Percentiles rank a stretch among this genome's conserved stretches.
Evolutionary conservation across 257 asterid species (phyloP).

Genomic region (Rhazya stricta): DNA sequence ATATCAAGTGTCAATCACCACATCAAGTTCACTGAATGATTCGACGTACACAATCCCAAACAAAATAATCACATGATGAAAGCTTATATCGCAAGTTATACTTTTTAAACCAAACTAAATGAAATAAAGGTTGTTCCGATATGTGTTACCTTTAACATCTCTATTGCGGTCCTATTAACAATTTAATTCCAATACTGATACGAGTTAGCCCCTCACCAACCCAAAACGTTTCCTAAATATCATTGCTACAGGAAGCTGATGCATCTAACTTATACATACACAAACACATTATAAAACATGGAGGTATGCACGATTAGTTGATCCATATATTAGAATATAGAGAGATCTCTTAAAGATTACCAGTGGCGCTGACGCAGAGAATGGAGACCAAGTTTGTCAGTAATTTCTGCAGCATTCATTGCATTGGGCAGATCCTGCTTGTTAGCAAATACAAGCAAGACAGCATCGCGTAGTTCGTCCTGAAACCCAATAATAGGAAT

Average conservation of each 20-base stretch:
- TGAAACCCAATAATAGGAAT: constrained; percentile 13
- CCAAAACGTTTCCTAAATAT: background rate
- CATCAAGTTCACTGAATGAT: background rate
- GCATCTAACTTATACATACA: background rate
- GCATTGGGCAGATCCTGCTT: constrained; percentile 47
- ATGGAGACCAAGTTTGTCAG: constrained; percentile 43
- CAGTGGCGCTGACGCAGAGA: constrained; percentile 44
- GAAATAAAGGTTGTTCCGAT: too few relatives aligned
- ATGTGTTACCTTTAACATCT: too few relatives aligned
- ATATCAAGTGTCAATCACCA: background rate
- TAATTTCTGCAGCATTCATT: constrained; percentile 43
- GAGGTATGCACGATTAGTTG: too few relatives aligned
- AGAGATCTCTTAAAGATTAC: constrained; percentile 18
- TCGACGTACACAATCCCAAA: background rate
- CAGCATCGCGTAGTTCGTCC: constrained; percentile 45
- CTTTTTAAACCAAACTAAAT: background rate
- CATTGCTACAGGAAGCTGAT: background rate
- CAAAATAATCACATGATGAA: background rate
- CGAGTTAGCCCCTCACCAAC: background rate
- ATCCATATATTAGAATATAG: background rate
- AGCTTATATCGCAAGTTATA: background rate
- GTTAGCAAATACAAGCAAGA: constrained; percentile 40
- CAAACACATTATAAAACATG: background rate
- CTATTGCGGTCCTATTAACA: too few relatives aligned
- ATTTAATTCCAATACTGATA: background rate